Percentiles rank a stretch among this genome's conserved stretches.
These are phyloP conservation scores for Stephania japonica DNA, from an alignment of 164 flowering plant species.

Conservation along the genomic window DNA sequence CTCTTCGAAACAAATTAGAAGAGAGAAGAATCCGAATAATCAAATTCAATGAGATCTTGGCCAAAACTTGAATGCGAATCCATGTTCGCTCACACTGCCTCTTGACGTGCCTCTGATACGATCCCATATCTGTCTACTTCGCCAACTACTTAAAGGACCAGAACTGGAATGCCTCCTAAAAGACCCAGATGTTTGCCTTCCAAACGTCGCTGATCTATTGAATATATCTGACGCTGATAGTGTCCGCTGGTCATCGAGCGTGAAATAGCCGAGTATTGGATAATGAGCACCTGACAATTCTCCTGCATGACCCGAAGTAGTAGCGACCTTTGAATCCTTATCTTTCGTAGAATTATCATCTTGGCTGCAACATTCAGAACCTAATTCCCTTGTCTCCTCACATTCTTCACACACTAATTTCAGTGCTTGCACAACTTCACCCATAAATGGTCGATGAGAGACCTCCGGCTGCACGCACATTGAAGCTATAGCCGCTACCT, in stretches of 20 bases:
- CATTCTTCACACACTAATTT: slow-evolving; percentile 74
- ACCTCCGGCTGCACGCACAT: slow-evolving; percentile 98
- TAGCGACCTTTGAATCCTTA: slow-evolving; percentile 28
- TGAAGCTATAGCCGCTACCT: slow-evolving; percentile 97
- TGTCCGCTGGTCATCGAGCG: slow-evolving; percentile 38
- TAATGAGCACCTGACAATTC: slow-evolving; percentile 24
- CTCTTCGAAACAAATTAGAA: background rate
- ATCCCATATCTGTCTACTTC: slow-evolving; percentile 46
- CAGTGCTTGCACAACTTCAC: slow-evolving; percentile 97
- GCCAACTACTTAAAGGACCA: slow-evolving; percentile 51
- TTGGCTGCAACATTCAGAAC: slow-evolving; percentile 37
- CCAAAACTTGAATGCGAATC: slow-evolving; percentile 25
- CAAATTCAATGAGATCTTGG: background rate
- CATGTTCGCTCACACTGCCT: slow-evolving; percentile 62
- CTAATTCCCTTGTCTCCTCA: slow-evolving; percentile 44
- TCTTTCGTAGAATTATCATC: slow-evolving; percentile 40
- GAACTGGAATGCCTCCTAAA: slow-evolving; percentile 68
- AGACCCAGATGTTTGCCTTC: slow-evolving; percentile 47
- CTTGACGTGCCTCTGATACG: slow-evolving; percentile 36
- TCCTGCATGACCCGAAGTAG: slow-evolving; percentile 28
- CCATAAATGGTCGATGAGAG: slow-evolving; percentile 95
- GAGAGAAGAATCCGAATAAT: no score
- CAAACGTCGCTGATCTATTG: slow-evolving; percentile 30
- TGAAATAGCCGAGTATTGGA: slow-evolving; percentile 24
- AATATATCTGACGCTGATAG: slow-evolving; percentile 51